Conservation (phyloP, 768 basidiomycete genomes). For the Leccinum pellstonianum region DNA sequence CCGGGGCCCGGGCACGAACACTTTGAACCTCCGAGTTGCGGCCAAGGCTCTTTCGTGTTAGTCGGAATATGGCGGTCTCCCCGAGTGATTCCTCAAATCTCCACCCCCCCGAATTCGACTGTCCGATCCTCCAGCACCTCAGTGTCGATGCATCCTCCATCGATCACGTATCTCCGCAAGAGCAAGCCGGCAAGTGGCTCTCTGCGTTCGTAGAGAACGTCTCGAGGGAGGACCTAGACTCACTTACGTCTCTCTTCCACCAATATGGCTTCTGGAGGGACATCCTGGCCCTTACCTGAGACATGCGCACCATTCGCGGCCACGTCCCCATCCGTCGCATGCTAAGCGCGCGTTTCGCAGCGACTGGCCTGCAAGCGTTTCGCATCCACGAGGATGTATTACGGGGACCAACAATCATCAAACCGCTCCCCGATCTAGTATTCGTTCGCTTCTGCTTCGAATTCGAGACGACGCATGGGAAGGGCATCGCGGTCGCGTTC, state of each 20-base stretch:
- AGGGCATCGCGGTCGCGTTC: constrained; percentile 51
- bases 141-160: constrained; percentile 12
- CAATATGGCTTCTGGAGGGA: constrained; percentile 47
- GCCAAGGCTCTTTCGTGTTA: too few species aligned
- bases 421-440: constrained; percentile 48
- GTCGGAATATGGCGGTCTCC: neutral
- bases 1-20: too few species aligned
- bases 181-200: constrained; percentile 20
- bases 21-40: too few species aligned
- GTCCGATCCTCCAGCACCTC: constrained; percentile 24
- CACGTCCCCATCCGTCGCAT: neutral
- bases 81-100: neutral
- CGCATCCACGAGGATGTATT: constrained; percentile 24
- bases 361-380: constrained; percentile 17
- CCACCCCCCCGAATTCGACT: constrained; percentile 12
- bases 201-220: constrained; percentile 13
- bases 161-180: constrained; percentile 8
- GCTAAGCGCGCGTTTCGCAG: constrained; percentile 27
- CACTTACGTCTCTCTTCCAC: constrained; percentile 20
- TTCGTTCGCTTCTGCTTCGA: constrained; percentile 59
- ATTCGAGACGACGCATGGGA: constrained; percentile 50
- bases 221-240: neutral
- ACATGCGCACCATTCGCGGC: constrained; percentile 49
- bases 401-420: constrained; percentile 32
- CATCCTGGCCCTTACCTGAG: constrained; percentile 51